Base-by-base conservation (phyloP, 2,329 filamentous ascomycete species). In the Fusarium succisae region DNA sequence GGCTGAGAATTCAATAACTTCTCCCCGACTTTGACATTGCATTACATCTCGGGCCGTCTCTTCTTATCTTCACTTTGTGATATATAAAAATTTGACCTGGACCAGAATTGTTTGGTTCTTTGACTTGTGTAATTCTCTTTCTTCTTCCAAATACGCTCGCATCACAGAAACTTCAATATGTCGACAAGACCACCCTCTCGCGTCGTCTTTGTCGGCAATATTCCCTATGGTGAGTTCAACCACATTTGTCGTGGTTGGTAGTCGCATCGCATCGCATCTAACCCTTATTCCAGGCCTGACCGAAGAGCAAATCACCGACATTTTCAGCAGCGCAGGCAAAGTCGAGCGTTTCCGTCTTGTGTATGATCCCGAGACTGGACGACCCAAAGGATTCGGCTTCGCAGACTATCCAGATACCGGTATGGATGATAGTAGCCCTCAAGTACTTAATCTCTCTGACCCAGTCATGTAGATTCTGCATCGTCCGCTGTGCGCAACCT, bases 341-440 rank as follows among this genome's bases (percentile, higher is more conserved):
- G 96, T 98, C 3, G 88, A 97, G 67, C 96, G 93, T 81, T 98
- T 98, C 82, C 91, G 96, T 59, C 89, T 98, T 55, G 96, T 98
- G 74, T 97, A 98, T 83, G 97, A 98, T 85, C 93, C 95, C 60
- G 96, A 98, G 80, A 98, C 95, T 6, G 95, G 96, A 47, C 91
- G 94, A 64, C 95, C 96, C 2, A 98, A 98, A 83, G 96, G 96
- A 24, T 99, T 98, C 81, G 96, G 96, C 41, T 99, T 98, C 79
- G 94, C 95, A 79, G 96, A 98, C 82, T 99, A 97, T 80, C 93
- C 94, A 63, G 96, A 98, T 80, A 91, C 94, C 68, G 96, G 97
- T 89, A 88, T 41, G 41, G 82, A 68, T 50, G 24, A 14, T 22
- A 28, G 26, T 8, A 13, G n/a, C 45, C 10, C 22, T 35, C 37